A percentile compares a stretch with the other conserved stretches of the same genome.
Evolutionary conservation across 164 flowering plant genomes (phyloP).

Genomic region (Euptelea pleiosperma): DNA sequence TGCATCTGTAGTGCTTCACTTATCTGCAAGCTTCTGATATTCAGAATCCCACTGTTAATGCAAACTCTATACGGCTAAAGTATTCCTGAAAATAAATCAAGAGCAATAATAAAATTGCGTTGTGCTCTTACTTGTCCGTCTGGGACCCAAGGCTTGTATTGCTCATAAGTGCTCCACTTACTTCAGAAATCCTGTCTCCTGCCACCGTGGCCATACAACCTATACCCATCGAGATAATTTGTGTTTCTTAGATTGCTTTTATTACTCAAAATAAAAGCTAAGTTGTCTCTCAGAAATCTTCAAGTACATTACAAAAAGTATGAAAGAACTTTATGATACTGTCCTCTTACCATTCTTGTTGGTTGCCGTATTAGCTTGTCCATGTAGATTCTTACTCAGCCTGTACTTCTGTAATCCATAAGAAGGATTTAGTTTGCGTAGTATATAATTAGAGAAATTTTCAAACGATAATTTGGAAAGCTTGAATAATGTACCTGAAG

Average conservation of each 20-base stretch:
- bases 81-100: not conserved
- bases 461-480: not conserved
- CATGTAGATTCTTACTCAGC: slow-evolving; percentile 77
- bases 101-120: too few relatives aligned
- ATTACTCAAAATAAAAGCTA: not conserved
- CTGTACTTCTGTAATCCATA: slow-evolving; percentile 72
- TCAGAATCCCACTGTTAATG: slow-evolving; percentile 18
- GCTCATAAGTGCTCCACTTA: slow-evolving; percentile 40
- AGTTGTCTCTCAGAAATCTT: not conserved
- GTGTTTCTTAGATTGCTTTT: not conserved
- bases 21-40: slow-evolving; percentile 60
- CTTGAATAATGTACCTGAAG: slow-evolving; percentile 59
- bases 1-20: slow-evolving; percentile 90
- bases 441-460: not conserved
- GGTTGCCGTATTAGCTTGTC: slow-evolving; percentile 49
- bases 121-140: slow-evolving; percentile 54
- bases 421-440: slow-evolving; percentile 12
- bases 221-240: slow-evolving; percentile 8
- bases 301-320: not conserved
- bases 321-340: not conserved
- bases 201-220: slow-evolving; percentile 30
- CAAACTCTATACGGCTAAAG: not conserved
- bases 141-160: slow-evolving; percentile 46
- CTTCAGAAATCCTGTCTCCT: slow-evolving; percentile 50
- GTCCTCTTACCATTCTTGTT: slow-evolving; percentile 54